Evolutionary conservation across 2,329 filamentous ascomycete genomes (phyloP).

Genomic region (Pseudogymnoascus pannorum): DNA sequence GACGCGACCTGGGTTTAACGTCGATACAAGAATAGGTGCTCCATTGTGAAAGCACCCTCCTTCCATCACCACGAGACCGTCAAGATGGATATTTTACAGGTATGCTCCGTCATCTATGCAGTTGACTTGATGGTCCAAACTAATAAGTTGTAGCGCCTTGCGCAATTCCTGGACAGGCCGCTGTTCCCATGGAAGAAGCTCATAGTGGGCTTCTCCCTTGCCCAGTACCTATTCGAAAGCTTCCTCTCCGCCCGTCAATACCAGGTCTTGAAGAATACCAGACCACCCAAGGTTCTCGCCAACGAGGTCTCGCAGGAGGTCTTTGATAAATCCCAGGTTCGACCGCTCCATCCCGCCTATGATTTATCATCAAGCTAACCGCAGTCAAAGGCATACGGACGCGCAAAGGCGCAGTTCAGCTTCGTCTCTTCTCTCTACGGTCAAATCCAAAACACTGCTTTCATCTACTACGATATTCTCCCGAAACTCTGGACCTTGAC

Average conservation of each 20-base stretch:
- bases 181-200: slow-evolving; percentile 96
- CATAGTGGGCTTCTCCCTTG: slow-evolving; percentile 88
- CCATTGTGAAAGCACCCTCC: background rate
- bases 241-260: slow-evolving; percentile 89
- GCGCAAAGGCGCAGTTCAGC: slow-evolving; percentile 87
- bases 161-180: slow-evolving; percentile 80
- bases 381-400: slow-evolving; percentile 65
- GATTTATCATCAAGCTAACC: background rate
- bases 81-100: slow-evolving; percentile 32
- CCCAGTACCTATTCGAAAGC: slow-evolving; percentile 83
- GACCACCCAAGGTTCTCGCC: slow-evolving; percentile 76
- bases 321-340: slow-evolving; percentile 84
- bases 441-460: slow-evolving; percentile 80
- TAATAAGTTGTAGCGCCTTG: slow-evolving; percentile 52
- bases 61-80: background rate
- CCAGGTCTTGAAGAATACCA: slow-evolving; percentile 69
- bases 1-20: background rate
- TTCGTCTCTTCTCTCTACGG: slow-evolving; percentile 75
- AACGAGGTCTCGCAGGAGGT: slow-evolving; percentile 84
- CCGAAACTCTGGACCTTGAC: slow-evolving; percentile 84
- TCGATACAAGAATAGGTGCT: background rate
- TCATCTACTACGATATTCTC: slow-evolving; percentile 85
- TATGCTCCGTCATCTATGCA: slow-evolving; percentile 14
- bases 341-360: slow-evolving; percentile 13
- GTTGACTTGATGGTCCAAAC: slow-evolving; percentile 11